A percentile compares a stretch with the other conserved stretches of the same genome.
Conservation (phyloP, 2,329 filamentous ascomycete species). For the Rutstroemia sp. region DNA sequence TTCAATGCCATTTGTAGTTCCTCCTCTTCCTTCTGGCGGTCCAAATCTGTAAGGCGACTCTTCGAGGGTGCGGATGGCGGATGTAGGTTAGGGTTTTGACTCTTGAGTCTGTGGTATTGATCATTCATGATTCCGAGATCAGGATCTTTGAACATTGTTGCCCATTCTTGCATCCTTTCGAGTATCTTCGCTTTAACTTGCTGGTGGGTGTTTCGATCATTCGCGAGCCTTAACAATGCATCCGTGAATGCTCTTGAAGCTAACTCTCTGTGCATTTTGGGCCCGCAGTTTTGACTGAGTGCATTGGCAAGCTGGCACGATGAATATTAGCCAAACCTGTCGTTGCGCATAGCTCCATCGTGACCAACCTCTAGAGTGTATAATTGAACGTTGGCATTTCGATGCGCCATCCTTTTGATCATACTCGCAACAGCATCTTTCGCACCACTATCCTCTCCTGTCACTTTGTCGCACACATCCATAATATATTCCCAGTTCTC, state of each 20-base stretch:
- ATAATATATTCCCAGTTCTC: slow-evolving; percentile 61
- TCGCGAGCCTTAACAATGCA: slow-evolving; percentile 80
- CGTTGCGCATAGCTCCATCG: background rate
- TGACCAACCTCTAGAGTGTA: slow-evolving; percentile 57
- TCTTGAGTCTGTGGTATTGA: slow-evolving; percentile 81
- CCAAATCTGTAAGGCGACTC: slow-evolving; percentile 79
- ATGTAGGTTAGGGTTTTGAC: slow-evolving; percentile 78
- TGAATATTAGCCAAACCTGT: slow-evolving; percentile 7
- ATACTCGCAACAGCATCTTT: slow-evolving; percentile 65
- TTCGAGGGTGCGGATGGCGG: slow-evolving; percentile 91
- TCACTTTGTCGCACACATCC: slow-evolving; percentile 37
- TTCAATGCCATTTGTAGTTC: slow-evolving; percentile 94
- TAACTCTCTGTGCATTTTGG: slow-evolving; percentile 62
- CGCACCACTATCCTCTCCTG: slow-evolving; percentile 37
- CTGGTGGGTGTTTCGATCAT: slow-evolving; percentile 90
- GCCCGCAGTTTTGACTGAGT: slow-evolving; percentile 64
- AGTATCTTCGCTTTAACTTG: slow-evolving; percentile 97
- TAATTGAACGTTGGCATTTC: slow-evolving; percentile 72
- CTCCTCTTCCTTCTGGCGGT: slow-evolving; percentile 92
- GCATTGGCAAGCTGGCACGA: slow-evolving; percentile 56
- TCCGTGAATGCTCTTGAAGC: slow-evolving; percentile 77
- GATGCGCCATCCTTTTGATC: slow-evolving; percentile 66
- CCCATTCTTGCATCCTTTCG: slow-evolving; percentile 94
- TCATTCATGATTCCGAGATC: slow-evolving; percentile 97
- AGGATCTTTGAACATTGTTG: slow-evolving; percentile 86